Percentiles rank a stretch among this genome's conserved stretches.
Evolutionary conservation across 768 basidiomycete species (phyloP).

Genomic region (Psilocybe tampanensis): DNA sequence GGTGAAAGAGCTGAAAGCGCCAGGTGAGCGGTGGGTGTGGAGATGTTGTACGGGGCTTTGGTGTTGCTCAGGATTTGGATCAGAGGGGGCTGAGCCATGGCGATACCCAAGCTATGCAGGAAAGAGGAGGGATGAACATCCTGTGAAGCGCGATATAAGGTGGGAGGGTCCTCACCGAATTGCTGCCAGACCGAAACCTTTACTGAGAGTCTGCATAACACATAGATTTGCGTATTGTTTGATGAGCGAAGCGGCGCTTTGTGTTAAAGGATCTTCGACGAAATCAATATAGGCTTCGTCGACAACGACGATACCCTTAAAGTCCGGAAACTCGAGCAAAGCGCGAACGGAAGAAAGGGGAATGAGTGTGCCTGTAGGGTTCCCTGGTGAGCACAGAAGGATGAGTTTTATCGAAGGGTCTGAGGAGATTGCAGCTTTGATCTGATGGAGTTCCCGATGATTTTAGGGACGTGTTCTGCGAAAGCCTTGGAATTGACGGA

Average conservation of each 20-base stretch:
- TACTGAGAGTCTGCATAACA: slow-evolving; percentile 97
- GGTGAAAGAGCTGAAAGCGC: slow-evolving; percentile 79
- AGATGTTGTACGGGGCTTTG: slow-evolving; percentile 98
- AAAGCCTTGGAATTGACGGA: slow-evolving; percentile 35
- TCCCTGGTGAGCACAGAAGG: slow-evolving; percentile 96
- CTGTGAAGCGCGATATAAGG: not conserved
- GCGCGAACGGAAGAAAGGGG: slow-evolving; percentile 67
- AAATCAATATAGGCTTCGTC: slow-evolving; percentile 99
- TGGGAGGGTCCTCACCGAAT: slow-evolving; percentile 68
- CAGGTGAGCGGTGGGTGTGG: slow-evolving; percentile 83
- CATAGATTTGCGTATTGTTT: slow-evolving; percentile 85
- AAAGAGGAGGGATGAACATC: not conserved
- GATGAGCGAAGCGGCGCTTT: slow-evolving; percentile 71
- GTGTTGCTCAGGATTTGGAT: slow-evolving; percentile 92
- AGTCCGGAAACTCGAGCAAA: slow-evolving; percentile 76
- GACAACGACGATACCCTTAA: slow-evolving; percentile 90
- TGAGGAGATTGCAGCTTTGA: slow-evolving; percentile 67
- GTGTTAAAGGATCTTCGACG: slow-evolving; percentile 44
- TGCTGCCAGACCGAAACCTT: slow-evolving; percentile 93
- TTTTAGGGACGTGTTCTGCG: not conserved
- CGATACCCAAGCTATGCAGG: slow-evolving; percentile 75
- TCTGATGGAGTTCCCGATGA: slow-evolving; percentile 38
- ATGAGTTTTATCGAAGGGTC: slow-evolving; percentile 87
- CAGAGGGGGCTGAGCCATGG: slow-evolving; percentile 85
- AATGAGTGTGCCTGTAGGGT: slow-evolving; percentile 91